Evolutionary conservation across 2,329 filamentous ascomycete genomes (phyloP).

Genomic region (Paraconiothyrium brasiliense): DNA sequence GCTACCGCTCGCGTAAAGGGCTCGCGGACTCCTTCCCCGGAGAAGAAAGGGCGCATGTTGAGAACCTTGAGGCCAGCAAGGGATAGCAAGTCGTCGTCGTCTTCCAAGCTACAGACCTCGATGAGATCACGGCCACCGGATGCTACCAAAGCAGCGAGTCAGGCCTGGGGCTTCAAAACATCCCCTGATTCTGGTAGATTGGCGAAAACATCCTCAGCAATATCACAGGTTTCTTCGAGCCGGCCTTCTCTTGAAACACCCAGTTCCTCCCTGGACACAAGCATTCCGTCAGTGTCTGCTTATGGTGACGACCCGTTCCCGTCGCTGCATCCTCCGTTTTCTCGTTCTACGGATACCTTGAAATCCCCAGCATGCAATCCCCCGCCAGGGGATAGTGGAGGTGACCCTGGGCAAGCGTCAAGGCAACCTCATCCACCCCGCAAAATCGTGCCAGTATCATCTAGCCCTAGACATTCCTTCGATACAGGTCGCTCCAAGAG

Average conservation of each 20-base stretch:
- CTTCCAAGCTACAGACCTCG: constrained; percentile 55
- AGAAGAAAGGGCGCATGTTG: constrained; percentile 67
- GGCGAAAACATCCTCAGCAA: constrained; percentile 16
- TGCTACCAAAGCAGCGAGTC: constrained; percentile 69
- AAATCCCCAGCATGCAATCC: constrained; percentile 26
- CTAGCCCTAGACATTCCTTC: constrained; percentile 16
- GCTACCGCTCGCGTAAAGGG: constrained; percentile 51
- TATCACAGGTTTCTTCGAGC: constrained; percentile 29
- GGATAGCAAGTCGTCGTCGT: constrained; percentile 56
- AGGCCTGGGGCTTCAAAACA: constrained; percentile 64
- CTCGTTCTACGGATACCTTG: constrained; percentile 33
- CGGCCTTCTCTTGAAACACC: constrained; percentile 44
- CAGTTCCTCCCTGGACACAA: constrained; percentile 19
- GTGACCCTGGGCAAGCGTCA: constrained; percentile 22
- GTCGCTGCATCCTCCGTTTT: constrained; percentile 34
- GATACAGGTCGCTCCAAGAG: constrained; percentile 18
- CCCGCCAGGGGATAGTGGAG: constrained; percentile 24
- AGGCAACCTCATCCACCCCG: constrained; percentile 23
- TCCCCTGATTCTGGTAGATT: constrained; percentile 28
- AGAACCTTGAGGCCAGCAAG: constrained; percentile 61
- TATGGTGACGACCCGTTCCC: constrained; percentile 21
- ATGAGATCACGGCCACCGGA: constrained; percentile 60
- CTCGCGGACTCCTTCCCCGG: constrained; percentile 69
- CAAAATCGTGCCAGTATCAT: constrained; percentile 26
- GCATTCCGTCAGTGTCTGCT: constrained; percentile 21